These are phyloP conservation scores for Panaeolus cyanescens DNA, from an alignment of 768 basidiomycete genomes.

Conservation along the genomic window DNA sequence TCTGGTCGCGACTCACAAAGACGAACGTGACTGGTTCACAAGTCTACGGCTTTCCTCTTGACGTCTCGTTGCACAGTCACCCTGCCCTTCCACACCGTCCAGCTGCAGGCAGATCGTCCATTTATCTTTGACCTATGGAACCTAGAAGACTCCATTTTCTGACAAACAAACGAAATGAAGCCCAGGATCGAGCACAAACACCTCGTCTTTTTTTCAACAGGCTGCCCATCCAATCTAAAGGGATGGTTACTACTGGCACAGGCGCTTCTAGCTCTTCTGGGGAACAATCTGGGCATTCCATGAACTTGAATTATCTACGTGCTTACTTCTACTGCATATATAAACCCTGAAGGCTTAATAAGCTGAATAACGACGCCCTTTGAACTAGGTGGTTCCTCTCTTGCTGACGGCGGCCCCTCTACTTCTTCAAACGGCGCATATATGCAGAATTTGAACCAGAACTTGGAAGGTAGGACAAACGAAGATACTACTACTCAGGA, in stretches of 20 bases:
- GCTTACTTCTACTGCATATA: background rate
- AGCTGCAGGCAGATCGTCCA: no score
- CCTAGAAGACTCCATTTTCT: background rate
- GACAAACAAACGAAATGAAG: background rate
- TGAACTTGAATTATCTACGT: background rate
- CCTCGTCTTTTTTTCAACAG: background rate
- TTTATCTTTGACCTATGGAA: no score
- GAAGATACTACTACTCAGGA: background rate
- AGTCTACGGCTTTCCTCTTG: no score
- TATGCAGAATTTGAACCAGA: background rate
- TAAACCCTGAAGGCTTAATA: background rate
- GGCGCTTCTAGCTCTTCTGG: background rate
- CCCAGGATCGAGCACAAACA: background rate
- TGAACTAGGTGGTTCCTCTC: background rate
- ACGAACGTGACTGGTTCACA: no score
- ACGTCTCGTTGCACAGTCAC: no score
- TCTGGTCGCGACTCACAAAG: no score
- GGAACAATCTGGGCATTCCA: background rate
- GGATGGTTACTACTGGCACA: no score
- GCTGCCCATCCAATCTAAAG: background rate
- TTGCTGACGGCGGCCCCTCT: background rate
- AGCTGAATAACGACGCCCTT: background rate
- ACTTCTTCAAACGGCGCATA: background rate
- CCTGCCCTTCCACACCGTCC: no score
- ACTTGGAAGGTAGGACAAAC: background rate